Conservation (phyloP, 768 basidiomycete species). For the Termitomyces sp. region DNA sequence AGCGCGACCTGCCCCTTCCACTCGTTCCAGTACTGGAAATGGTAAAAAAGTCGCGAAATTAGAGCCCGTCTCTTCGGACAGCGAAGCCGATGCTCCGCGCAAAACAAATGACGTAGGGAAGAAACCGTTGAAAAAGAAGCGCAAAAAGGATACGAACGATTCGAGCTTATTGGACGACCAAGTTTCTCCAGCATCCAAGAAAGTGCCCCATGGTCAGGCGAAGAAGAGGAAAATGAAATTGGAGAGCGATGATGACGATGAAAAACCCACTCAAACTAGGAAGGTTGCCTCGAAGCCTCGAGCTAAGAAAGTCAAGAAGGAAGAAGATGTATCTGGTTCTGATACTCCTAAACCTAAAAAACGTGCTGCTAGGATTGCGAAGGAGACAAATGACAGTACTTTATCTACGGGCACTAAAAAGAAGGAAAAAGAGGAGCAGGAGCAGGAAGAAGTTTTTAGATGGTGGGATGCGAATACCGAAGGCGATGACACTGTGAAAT, state of each 20-base stretch:
- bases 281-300: conserved; percentile 41
- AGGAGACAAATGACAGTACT: conserved; percentile 29
- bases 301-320: conserved; percentile 51
- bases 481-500: conserved; percentile 77
- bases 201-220: conserved; percentile 19
- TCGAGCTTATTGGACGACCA: conserved; percentile 30
- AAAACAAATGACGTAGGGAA: conserved; percentile 39
- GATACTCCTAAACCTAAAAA: conserved; percentile 43
- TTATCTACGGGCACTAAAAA: conserved; percentile 43
- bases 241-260: conserved; percentile 45
- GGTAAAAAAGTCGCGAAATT: conserved; percentile 30
- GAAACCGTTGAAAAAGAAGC: conserved; percentile 60
- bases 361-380: conserved; percentile 35
- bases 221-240: conserved; percentile 43
- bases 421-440: conserved; percentile 60
- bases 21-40: conserved; percentile 36
- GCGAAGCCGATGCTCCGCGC: conserved; percentile 38
- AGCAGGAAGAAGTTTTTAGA: conserved; percentile 67
- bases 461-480: conserved; percentile 86
- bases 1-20: conserved; percentile 27
- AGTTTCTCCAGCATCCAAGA: conserved; percentile 30
- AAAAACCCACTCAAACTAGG: conserved; percentile 37
- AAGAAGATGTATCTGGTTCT: conserved; percentile 35
- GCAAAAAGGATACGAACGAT: conserved; percentile 37
- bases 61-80: conserved; percentile 29